Evolutionary conservation across 371 early-diverging fungal genomes (phyloP).

Genomic region (Syncephalastrum contaminatum): DNA sequence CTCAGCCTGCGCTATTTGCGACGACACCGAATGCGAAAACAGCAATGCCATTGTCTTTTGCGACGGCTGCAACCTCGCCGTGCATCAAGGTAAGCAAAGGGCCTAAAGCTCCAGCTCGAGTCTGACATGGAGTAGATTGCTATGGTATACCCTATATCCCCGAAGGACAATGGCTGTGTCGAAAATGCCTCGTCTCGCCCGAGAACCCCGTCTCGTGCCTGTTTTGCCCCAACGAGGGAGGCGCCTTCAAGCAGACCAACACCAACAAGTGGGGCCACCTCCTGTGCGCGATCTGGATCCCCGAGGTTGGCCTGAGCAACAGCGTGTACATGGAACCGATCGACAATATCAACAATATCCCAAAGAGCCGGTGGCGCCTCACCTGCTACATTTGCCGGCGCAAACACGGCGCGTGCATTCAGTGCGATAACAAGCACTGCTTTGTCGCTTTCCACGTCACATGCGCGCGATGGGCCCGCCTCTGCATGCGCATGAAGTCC

Average conservation of each 20-base stretch:
- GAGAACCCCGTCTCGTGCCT: constrained; percentile 88
- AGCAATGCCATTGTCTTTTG: constrained; percentile 98
- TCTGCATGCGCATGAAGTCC: constrained; percentile 84
- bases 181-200: constrained; percentile 95
- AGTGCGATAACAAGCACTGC: constrained; percentile 90
- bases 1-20: constrained; percentile 91
- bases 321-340: constrained; percentile 97
- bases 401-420: constrained; percentile 90
- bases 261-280: constrained; percentile 95
- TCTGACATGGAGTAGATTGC: constrained; percentile 67
- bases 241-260: constrained; percentile 96
- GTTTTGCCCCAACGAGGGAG: constrained; percentile 93
- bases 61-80: constrained; percentile 98
- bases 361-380: constrained; percentile 87
- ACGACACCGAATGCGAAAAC: constrained; percentile 95
- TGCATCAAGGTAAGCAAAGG: constrained; percentile 83
- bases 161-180: constrained; percentile 98
- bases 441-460: constrained; percentile 92
- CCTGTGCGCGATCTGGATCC: constrained; percentile 95
- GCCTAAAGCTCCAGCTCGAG: not conserved
- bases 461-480: constrained; percentile 85
- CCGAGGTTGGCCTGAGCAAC: constrained; percentile 91
- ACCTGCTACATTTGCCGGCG: constrained; percentile 87
- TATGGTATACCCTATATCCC: constrained; percentile 99
- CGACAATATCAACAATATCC: constrained; percentile 85